A percentile compares a stretch with the other conserved stretches of the same genome.
Conservation (phyloP, 108 stramenopile genomes). For the Fragilaria crotonensis region DNA sequence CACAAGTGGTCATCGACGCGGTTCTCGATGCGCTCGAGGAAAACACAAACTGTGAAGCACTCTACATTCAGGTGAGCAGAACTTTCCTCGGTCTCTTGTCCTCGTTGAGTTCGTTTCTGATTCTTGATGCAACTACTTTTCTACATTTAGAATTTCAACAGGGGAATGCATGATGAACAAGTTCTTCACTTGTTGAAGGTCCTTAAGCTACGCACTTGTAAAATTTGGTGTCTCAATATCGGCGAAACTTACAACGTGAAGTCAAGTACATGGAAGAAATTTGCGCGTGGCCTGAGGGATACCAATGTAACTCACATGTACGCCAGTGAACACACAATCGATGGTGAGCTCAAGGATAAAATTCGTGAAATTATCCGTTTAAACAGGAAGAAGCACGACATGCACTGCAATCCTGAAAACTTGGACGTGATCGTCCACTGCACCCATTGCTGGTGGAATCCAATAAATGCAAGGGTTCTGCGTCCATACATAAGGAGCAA, state of each 20-base stretch:
- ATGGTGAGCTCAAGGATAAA: constrained; percentile 66
- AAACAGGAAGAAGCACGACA: constrained; percentile 81
- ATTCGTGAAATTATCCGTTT: constrained; percentile 79
- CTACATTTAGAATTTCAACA: constrained; percentile 83
- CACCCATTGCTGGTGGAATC: constrained; percentile 96
- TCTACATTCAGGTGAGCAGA: constrained; percentile 82
- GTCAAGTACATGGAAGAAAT: constrained; percentile 70
- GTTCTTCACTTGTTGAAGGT: constrained; percentile 75
- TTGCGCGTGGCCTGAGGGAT: constrained; percentile 67
- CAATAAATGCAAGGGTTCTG: constrained; percentile 80
- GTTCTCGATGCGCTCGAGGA: constrained; percentile 80
- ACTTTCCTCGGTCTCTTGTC: no score
- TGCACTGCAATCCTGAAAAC: constrained; percentile 84
- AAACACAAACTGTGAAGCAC: constrained; percentile 84
- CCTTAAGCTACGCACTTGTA: constrained; percentile 66
- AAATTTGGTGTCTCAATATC: constrained; percentile 89
- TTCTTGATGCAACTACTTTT: no score
- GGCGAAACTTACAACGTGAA: constrained; percentile 90
- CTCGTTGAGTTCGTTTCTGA: constrained; percentile 4
- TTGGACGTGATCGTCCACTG: constrained; percentile 82
- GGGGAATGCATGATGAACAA: constrained; percentile 83
- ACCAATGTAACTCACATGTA: constrained; percentile 94
- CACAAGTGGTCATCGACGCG: constrained; percentile 75
- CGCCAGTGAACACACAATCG: constrained; percentile 88
- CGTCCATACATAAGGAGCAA: constrained; percentile 73